Percentiles rank a stretch among this genome's conserved stretches.
Conservation (phyloP, 768 basidiomycete genomes). For the Suillus brevipes region DNA sequence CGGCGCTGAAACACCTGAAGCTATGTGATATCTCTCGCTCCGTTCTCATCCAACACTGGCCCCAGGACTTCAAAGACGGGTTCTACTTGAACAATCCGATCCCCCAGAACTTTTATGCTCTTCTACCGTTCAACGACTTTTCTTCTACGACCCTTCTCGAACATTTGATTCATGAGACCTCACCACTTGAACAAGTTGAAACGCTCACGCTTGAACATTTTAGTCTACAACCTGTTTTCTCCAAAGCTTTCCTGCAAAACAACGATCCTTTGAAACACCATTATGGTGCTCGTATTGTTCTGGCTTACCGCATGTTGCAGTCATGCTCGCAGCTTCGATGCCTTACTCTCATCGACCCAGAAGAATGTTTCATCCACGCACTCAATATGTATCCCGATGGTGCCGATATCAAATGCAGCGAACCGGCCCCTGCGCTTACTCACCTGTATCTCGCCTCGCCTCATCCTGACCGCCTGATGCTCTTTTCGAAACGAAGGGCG, state of each 20-base stretch:
- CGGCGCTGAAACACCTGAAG: slow-evolving; percentile 10
- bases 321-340: neutral
- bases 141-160: slow-evolving; percentile 11
- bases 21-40: slow-evolving; percentile 6
- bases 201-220: neutral
- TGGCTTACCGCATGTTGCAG: neutral
- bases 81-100: no score
- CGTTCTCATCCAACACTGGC: neutral
- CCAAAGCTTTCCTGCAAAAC: neutral
- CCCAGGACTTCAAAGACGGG: neutral
- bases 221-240: neutral
- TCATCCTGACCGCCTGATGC: neutral
- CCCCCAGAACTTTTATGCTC: neutral
- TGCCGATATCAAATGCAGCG: neutral
- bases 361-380: slow-evolving; percentile 3
- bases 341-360: slow-evolving; percentile 3
- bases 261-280: neutral
- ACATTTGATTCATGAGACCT: neutral
- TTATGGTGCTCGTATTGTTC: neutral
- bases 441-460: neutral
- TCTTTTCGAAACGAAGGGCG: neutral
- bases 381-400: slow-evolving; percentile 4
- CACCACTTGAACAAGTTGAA: slow-evolving; percentile 7
- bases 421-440: neutral
- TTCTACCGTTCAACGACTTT: neutral